Base-by-base conservation (phyloP, 139 green algal genomes). In the Dunaliella primolecta region DNA sequence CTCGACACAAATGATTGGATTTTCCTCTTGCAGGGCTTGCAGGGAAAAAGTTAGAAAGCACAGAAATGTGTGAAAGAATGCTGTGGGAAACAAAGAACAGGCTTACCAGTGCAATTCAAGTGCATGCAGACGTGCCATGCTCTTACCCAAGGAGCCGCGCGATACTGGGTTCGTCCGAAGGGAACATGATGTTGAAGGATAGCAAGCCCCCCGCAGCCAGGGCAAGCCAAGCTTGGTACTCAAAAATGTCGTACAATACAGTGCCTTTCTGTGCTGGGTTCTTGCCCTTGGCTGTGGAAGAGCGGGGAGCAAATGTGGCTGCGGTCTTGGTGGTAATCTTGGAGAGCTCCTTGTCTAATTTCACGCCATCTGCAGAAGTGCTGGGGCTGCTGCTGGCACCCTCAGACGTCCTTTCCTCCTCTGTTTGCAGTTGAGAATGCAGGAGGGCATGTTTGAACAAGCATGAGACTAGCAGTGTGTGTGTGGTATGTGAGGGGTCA, bases 171-270 rank as follows among this genome's bases (percentile, higher is more conserved):
- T 97, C 82, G 37, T 99, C 95, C 7, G 94, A 97, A 3, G 97
- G 97, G 75, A 96, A 96, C 3, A 99, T 83, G 24, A 99, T 27
- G 89, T 99, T 99, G 92, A 95, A 99, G 24, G 96, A 97, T 1
- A 99, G 89, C 34, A 98, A 89, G 0, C 94, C 84, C 29, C 93
- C 89, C 35, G 95, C 91, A 1, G 90, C 91, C 15, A 98, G 70
- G 1, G 88, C 88, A 7, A 96, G 57, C 92, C 93, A 98, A 2
- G 93, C 94, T 86, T 99, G 96, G 27, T 88, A 89, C 80, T 96
- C 95, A 86, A 98, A 98, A 0, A 98, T 56, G 3, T 88, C 88
- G 87, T 96, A 96, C 71, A 97, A 89, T 23, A 91, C 21, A 78
- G 89, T 97, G 74, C 96, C 96, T 38, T 94, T 93, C 56, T 92